phyloP scores from a whole-genome alignment of 176 grass and related monocot species.

The Avena atlantica region DNA sequence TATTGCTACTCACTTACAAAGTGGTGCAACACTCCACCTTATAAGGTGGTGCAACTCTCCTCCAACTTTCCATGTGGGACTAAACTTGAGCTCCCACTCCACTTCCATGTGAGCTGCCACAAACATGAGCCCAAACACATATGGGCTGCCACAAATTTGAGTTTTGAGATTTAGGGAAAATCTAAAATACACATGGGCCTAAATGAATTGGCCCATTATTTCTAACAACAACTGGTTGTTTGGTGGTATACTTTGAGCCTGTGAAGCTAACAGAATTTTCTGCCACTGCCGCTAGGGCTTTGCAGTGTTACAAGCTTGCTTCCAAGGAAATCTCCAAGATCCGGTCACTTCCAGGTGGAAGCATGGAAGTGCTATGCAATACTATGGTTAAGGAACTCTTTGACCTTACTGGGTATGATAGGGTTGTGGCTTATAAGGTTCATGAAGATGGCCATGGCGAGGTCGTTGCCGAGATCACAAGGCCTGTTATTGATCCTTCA shows the following conservation, averaged over 20 bases:
- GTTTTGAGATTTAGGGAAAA: no score
- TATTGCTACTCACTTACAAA: no score
- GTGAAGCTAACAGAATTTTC: slow-evolving; percentile 73
- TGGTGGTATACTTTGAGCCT: slow-evolving; percentile 83
- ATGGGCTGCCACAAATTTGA: no score
- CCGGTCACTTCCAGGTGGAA: slow-evolving; percentile 77
- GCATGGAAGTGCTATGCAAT: slow-evolving; percentile 68
- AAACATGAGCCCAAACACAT: no score
- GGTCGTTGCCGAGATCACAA: slow-evolving; percentile 76
- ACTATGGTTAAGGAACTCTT: slow-evolving; percentile 86
- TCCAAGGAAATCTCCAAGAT: slow-evolving; percentile 89
- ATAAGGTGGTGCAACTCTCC: no score
- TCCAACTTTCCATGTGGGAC: no score
- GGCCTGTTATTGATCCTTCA: slow-evolving; percentile 84
- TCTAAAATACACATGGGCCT: no score
- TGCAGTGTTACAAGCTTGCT: slow-evolving; percentile 95
- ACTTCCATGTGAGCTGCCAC: no score
- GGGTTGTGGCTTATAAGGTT: slow-evolving; percentile 95
- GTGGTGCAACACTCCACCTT: no score
- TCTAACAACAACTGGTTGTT: no score
- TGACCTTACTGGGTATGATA: slow-evolving; percentile 85
- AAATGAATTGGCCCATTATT: no score
- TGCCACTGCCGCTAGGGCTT: slow-evolving; percentile 77
- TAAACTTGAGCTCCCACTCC: no score
- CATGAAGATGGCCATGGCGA: slow-evolving; percentile 94